Percentiles rank a stretch among this genome's conserved stretches.
Evolutionary conservation across 2,329 filamentous ascomycete genomes (phyloP).

Genomic region (Dactylellina cionopaga): DNA sequence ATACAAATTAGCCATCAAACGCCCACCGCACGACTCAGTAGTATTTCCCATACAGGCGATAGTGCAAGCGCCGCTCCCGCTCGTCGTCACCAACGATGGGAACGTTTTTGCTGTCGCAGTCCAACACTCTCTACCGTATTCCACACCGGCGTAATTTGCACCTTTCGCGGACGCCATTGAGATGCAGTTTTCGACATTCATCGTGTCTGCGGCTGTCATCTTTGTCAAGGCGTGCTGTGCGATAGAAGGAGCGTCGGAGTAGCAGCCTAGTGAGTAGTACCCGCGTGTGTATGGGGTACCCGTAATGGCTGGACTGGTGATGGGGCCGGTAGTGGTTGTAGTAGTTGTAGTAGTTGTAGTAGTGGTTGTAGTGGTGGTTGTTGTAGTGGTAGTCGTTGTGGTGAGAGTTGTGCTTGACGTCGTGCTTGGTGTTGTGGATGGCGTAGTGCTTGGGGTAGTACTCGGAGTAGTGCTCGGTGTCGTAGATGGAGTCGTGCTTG

Average conservation of each 20-base stretch:
- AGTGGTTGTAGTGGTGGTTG: not conserved
- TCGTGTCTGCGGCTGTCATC: constrained; percentile 31
- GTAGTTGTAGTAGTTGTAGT: constrained; percentile 7
- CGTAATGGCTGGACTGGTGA: not conserved
- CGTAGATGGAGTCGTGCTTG: constrained; percentile 1
- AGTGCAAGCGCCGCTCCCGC: constrained; percentile 23
- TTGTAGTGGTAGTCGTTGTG: not conserved
- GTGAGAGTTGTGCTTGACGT: constrained; percentile 7
- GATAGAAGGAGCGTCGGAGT: constrained; percentile 17
- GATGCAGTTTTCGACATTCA: constrained; percentile 54
- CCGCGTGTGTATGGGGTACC: not conserved
- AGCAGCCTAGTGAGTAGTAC: constrained; percentile 33
- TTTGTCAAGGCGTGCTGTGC: constrained; percentile 13
- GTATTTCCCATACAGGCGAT: constrained; percentile 35
- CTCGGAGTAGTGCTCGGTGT: not conserved
- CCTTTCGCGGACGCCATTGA: constrained; percentile 58
- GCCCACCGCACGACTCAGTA: constrained; percentile 21
- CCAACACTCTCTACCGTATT: constrained; percentile 58
- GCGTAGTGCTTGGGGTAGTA: constrained; percentile 4
- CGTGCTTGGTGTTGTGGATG: not conserved
- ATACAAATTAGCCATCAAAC: constrained; percentile 59
- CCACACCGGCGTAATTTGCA: constrained; percentile 62
- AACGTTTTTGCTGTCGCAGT: constrained; percentile 39
- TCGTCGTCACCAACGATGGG: constrained; percentile 19
- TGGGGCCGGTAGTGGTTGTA: not conserved